Evolutionary conservation across 2,329 filamentous ascomycete species (phyloP).

Genomic region (Penicillium sp.): DNA sequence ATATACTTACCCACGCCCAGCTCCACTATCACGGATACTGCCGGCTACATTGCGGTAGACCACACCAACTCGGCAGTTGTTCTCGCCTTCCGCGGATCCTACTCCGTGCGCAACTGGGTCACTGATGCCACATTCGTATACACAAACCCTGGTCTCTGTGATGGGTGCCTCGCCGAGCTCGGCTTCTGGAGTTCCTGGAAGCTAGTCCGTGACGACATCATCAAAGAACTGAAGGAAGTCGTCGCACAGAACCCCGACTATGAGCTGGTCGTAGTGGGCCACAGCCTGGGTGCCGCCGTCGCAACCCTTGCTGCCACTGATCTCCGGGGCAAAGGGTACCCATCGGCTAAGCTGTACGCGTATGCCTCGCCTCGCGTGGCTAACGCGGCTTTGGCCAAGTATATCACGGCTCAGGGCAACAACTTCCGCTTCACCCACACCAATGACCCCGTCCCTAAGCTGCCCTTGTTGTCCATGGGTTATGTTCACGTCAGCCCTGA

Average conservation of each 20-base stretch:
- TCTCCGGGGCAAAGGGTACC: conserved; percentile 51
- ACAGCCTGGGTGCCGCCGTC: conserved; percentile 68
- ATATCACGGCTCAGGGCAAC: conserved; percentile 55
- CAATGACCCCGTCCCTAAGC: conserved; percentile 66
- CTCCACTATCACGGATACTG: conserved; percentile 40
- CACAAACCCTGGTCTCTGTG: conserved; percentile 43
- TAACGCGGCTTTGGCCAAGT: conserved; percentile 56
- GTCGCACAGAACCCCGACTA: conserved; percentile 32
- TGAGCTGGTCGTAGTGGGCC: conserved; percentile 54
- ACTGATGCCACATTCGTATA: conserved; percentile 31
- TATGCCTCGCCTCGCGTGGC: conserved; percentile 68
- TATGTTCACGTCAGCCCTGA: conserved; percentile 70
- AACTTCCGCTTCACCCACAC: conserved; percentile 66
- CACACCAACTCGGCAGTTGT: conserved; percentile 43
- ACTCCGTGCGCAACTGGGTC: conserved; percentile 38
- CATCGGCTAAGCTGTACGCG: conserved; percentile 59
- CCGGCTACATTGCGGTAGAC: conserved; percentile 52
- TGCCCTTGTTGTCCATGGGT: conserved; percentile 61
- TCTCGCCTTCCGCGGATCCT: conserved; percentile 40
- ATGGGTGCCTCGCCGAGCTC: conserved; percentile 41
- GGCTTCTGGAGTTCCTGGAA: conserved; percentile 53
- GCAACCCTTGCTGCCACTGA: conserved; percentile 60
- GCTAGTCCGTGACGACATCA: conserved; percentile 35
- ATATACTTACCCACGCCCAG: conserved; percentile 3
- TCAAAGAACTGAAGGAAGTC: conserved; percentile 34